These are phyloP conservation scores for Nicotiana attenuata DNA, from an alignment of 257 asterid genomes.

Conservation along the genomic window DNA sequence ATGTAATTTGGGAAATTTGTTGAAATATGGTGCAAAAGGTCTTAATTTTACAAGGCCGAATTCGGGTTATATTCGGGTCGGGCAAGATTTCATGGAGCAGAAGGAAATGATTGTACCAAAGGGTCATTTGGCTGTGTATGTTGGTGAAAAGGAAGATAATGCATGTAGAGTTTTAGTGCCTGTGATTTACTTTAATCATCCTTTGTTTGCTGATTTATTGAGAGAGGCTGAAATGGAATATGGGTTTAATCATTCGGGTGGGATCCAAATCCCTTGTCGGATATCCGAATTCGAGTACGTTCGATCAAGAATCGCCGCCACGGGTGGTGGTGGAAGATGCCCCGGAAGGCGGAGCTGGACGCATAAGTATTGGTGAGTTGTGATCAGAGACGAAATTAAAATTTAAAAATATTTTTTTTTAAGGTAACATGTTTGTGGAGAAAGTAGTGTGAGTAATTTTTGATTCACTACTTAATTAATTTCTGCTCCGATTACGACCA, in stretches of 20 bases:
- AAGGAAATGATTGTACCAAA: slow-evolving; percentile 30
- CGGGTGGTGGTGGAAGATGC: slow-evolving; percentile 18
- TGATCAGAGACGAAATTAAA: not conserved
- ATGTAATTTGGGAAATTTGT: slow-evolving; percentile 30
- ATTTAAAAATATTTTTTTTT: not conserved
- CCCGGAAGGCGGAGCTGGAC: slow-evolving; percentile 22
- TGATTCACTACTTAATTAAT: not conserved
- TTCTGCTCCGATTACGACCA: not conserved
- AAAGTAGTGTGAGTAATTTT: not conserved
- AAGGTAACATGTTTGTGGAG: not conserved
- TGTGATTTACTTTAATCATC: slow-evolving; percentile 56
- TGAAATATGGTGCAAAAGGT: slow-evolving; percentile 21
- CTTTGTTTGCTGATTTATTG: slow-evolving; percentile 49
- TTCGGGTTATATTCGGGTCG: slow-evolving; percentile 35
- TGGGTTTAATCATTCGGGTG: slow-evolving; percentile 58
- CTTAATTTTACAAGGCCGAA: slow-evolving; percentile 12
- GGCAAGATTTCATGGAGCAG: slow-evolving; percentile 16
- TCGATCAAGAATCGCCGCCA: slow-evolving; percentile 46
- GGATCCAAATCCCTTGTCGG: slow-evolving; percentile 71
- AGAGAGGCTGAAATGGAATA: slow-evolving; percentile 47
- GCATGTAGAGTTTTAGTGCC: slow-evolving; percentile 59
- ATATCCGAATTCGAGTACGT: slow-evolving; percentile 46
- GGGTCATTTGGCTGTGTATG: slow-evolving; percentile 68
- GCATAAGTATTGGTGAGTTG: not conserved
- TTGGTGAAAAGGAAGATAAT: slow-evolving; percentile 41